Evolutionary conservation across 1,284 basidiomycete genomes (phyloP).

Genomic region (Ustilago sp.): DNA sequence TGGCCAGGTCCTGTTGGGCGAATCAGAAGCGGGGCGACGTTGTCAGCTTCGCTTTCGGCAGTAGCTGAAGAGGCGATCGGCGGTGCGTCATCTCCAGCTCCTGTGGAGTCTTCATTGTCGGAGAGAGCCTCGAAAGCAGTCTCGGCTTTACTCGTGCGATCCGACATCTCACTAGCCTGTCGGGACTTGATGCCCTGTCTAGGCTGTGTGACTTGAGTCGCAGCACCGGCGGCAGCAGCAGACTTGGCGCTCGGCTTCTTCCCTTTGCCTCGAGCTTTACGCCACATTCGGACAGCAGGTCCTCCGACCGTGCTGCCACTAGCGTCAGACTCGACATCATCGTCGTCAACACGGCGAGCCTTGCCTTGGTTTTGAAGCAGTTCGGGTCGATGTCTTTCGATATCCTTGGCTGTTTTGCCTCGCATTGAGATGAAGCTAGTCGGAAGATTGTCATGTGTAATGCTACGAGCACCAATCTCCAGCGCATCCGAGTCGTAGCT

Average conservation of each 20-base stretch:
- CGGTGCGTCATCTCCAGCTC: not conserved
- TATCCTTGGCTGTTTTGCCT: not conserved
- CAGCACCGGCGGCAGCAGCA: not conserved
- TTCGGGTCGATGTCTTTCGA: constrained; percentile 53
- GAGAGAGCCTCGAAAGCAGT: constrained; percentile 33
- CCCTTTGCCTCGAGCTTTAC: constrained; percentile 46
- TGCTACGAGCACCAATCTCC: constrained; percentile 20
- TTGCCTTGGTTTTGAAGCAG: constrained; percentile 24
- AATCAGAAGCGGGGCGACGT: not conserved
- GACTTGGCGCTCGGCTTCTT: constrained; percentile 25
- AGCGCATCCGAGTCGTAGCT: constrained; percentile 37
- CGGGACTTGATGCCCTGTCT: constrained; percentile 1
- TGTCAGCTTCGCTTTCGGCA: not conserved
- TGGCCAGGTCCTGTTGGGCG: not conserved
- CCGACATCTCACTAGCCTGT: constrained; percentile 26
- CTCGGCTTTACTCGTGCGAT: constrained; percentile 43
- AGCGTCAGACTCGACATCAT: constrained; percentile 36
- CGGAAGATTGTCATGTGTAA: constrained; percentile 20
- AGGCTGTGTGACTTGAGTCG: not conserved
- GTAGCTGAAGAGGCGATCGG: not conserved
- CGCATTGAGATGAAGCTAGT: constrained; percentile 27
- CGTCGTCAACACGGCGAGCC: constrained; percentile 20
- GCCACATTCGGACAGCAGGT: constrained; percentile 51
- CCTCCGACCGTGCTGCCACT: constrained; percentile 57
- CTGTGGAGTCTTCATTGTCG: constrained; percentile 9